phyloP scores from a whole-genome alignment of 2,329 filamentous ascomycete species.

The Drechslera avenae region DNA sequence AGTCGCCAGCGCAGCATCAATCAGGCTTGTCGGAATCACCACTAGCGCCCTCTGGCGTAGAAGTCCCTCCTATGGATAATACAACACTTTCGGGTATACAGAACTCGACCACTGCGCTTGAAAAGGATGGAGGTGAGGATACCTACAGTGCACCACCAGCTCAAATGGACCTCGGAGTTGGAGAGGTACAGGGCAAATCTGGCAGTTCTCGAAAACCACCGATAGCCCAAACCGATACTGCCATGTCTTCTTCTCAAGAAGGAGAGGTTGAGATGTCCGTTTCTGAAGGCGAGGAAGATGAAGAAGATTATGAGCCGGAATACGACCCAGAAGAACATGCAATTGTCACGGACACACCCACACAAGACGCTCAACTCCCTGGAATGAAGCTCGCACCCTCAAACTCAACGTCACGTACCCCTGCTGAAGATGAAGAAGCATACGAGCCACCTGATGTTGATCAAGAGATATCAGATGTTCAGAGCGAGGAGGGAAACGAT shows the following conservation, averaged over 20 bases:
- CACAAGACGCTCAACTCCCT: slow-evolving; percentile 7
- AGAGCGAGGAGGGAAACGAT: neutral
- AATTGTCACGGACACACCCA: slow-evolving; percentile 2
- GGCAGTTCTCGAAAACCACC: neutral
- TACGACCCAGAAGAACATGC: slow-evolving; percentile 40
- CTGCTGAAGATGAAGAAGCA: slow-evolving; percentile 35
- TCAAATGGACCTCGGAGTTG: neutral
- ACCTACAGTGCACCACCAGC: slow-evolving; percentile 40
- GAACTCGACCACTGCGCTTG: slow-evolving; percentile 28
- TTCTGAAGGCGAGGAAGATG: slow-evolving; percentile 31
- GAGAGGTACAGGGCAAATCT: neutral
- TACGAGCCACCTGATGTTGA: slow-evolving; percentile 43
- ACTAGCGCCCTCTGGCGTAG: neutral
- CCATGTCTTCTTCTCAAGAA: slow-evolving; percentile 35
- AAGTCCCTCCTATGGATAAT: neutral
- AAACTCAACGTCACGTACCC: slow-evolving; percentile 17
- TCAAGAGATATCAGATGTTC: slow-evolving; percentile 20
- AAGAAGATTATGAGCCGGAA: slow-evolving; percentile 22
- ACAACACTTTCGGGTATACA: slow-evolving; percentile 1
- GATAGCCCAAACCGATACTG: neutral
- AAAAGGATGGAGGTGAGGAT: slow-evolving; percentile 37
- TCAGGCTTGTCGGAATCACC: neutral
- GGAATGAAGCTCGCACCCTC: slow-evolving; percentile 13
- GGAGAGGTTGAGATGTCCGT: slow-evolving; percentile 45
- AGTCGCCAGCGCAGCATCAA: neutral